Conservation (phyloP, 257 asterid species). For the Euphrasia confusa region DNA sequence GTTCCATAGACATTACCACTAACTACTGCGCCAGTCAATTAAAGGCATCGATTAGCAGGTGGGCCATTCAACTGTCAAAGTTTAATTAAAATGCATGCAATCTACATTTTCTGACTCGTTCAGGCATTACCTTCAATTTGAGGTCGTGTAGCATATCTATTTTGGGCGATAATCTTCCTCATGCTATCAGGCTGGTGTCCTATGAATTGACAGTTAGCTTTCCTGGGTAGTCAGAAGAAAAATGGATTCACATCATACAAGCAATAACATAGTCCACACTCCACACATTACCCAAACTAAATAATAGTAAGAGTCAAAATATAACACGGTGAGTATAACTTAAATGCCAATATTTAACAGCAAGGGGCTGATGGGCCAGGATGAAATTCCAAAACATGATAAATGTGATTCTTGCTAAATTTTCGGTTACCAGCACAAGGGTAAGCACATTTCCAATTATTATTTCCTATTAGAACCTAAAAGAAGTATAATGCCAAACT, state of each 20-base stretch:
- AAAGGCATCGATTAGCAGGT: constrained; percentile 31
- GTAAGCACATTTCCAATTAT: neutral
- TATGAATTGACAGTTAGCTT: constrained; percentile 55
- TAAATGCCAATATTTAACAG: neutral
- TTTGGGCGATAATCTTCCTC: constrained; percentile 27
- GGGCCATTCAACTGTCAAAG: constrained; percentile 15
- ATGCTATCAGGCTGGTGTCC: constrained; percentile 43
- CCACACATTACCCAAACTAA: neutral
- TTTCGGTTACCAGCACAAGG: neutral
- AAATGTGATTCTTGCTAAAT: neutral
- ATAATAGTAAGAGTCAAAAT: constrained; percentile 1
- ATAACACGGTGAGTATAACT: neutral
- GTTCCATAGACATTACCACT: constrained; percentile 28
- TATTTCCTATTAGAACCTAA: neutral
- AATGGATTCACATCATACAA: constrained; percentile 4
- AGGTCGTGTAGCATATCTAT: constrained; percentile 27
- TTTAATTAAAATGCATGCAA: constrained; percentile 16
- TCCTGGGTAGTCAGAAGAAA: constrained; percentile 47
- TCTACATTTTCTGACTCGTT: constrained; percentile 25
- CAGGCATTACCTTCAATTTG: constrained; percentile 36
- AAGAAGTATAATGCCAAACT: constrained; percentile 4
- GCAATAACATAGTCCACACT: neutral
- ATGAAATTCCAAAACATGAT: constrained; percentile 10
- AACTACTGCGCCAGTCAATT: constrained; percentile 28
- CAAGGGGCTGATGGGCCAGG: neutral